A percentile compares a stretch with the other conserved stretches of the same genome.
These are phyloP conservation scores for Calonectria honghensis DNA, from an alignment of 2,329 filamentous ascomycete genomes.

Conservation along the genomic window DNA sequence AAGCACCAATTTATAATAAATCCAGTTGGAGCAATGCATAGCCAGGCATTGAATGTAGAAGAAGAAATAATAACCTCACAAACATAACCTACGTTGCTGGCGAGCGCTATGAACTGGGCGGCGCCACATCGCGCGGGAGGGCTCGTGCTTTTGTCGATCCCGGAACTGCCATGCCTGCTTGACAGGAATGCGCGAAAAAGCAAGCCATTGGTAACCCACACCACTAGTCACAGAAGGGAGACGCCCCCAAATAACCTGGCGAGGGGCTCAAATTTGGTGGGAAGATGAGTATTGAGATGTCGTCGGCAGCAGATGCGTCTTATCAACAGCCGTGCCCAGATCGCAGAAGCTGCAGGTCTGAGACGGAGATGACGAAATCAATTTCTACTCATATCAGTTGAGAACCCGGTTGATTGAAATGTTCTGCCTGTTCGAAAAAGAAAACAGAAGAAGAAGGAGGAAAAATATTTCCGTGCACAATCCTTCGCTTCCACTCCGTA, in stretches of 20 bases:
- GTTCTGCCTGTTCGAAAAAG: not conserved
- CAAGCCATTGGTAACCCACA: constrained; percentile 27
- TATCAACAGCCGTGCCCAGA: not conserved
- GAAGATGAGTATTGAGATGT: not conserved
- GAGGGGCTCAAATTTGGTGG: not conserved
- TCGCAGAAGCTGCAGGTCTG: not conserved
- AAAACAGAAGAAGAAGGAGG: not conserved
- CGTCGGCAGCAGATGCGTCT: not conserved
- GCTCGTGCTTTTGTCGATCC: constrained; percentile 41
- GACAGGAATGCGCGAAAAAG: constrained; percentile 49
- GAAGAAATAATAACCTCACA: not conserved
- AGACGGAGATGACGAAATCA: not conserved
- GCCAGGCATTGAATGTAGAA: not conserved
- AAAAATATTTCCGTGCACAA: not conserved
- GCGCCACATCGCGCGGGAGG: constrained; percentile 41
- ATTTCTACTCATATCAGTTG: not conserved
- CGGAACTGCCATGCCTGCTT: constrained; percentile 24
- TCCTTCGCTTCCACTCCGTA: not conserved
- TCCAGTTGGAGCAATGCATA: not conserved
- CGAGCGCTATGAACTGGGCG: constrained; percentile 5
- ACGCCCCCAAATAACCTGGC: constrained; percentile 1
- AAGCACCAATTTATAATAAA: not conserved
- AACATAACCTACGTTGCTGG: constrained; percentile 13
- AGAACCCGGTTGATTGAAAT: not conserved
- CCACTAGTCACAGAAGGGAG: constrained; percentile 26